Conservation (phyloP, 306 rosid species). For the Astragalus membranaceus region DNA sequence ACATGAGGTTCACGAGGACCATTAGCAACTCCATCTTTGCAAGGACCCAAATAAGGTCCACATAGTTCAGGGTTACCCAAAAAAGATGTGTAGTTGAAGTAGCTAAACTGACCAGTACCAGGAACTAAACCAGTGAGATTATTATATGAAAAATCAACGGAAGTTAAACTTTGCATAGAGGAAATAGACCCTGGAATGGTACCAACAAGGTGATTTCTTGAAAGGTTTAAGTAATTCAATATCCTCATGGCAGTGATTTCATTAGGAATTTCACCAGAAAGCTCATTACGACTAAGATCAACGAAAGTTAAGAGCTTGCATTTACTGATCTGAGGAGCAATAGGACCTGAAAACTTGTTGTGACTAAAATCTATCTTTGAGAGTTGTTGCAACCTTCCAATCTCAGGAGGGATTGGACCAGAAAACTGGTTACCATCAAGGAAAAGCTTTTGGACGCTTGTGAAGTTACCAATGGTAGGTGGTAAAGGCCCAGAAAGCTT, state of each 20-base stretch:
- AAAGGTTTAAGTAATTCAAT: conserved; percentile 75
- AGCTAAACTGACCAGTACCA: conserved; percentile 88
- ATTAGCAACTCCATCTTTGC: conserved; percentile 62
- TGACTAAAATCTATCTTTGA: conserved; percentile 82
- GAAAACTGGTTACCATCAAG: conserved; percentile 76
- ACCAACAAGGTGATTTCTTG: conserved; percentile 75
- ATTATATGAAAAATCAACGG: conserved; percentile 89
- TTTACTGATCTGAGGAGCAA: conserved; percentile 64
- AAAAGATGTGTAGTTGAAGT: conserved; percentile 90
- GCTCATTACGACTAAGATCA: conserved; percentile 78
- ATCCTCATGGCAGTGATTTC: conserved; percentile 74
- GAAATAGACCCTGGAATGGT: conserved; percentile 68
- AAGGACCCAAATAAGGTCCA: conserved; percentile 93
- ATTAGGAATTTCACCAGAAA: conserved; percentile 69
- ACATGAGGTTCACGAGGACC: conserved; percentile 51
- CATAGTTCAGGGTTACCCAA: conserved; percentile 75
- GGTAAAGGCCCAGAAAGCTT: conserved; percentile 69
- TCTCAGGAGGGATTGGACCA: conserved; percentile 69
- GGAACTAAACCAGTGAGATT: conserved; percentile 95
- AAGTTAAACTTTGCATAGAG: conserved; percentile 85
- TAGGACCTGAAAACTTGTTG: conserved; percentile 60
- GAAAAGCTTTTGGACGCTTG: conserved; percentile 85
- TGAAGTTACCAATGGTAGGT: conserved; percentile 76
- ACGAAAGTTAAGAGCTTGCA: conserved; percentile 79
- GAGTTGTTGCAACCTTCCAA: conserved; percentile 76